Conservation (phyloP, 768 basidiomycete genomes). For the Tylopilus intermedius region DNA sequence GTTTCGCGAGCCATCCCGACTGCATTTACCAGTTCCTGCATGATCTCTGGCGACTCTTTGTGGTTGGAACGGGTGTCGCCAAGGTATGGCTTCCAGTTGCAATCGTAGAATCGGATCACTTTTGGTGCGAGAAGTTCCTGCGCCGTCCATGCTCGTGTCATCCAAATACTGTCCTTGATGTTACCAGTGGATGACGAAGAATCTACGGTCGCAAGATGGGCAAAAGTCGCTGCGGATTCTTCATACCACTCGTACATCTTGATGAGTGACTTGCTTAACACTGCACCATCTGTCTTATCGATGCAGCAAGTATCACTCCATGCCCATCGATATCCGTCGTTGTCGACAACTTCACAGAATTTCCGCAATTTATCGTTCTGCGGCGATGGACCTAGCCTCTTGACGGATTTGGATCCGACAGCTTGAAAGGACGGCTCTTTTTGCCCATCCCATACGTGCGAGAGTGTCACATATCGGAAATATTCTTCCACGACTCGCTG, state of each 20-base stretch:
- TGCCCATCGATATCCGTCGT: slow-evolving; percentile 11
- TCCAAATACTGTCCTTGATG: slow-evolving; percentile 4
- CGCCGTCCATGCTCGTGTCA: slow-evolving; percentile 9
- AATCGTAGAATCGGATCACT: slow-evolving; percentile 7
- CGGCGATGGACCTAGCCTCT: background rate
- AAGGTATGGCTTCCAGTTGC: slow-evolving; percentile 6
- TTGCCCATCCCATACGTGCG: slow-evolving; percentile 1
- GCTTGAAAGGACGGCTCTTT: background rate
- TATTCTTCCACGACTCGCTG: background rate
- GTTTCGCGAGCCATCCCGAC: slow-evolving; percentile 2
- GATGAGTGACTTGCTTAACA: background rate
- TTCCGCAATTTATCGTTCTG: background rate
- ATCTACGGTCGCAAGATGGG: background rate
- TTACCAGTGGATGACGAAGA: background rate
- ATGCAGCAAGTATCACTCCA: background rate
- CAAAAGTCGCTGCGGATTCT: background rate
- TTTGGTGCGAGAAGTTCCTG: slow-evolving; percentile 13
- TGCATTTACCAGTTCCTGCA: slow-evolving; percentile 2
- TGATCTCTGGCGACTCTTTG: slow-evolving; percentile 4
- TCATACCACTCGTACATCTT: background rate
- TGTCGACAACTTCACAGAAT: slow-evolving; percentile 5
- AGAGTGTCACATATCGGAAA: slow-evolving; percentile 9
- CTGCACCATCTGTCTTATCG: background rate
- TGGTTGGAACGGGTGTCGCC: slow-evolving; percentile 1
- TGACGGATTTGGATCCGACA: background rate